phyloP scores from a whole-genome alignment of 495 filamentous ascomycete species.

The Tuber borchii region DNA sequence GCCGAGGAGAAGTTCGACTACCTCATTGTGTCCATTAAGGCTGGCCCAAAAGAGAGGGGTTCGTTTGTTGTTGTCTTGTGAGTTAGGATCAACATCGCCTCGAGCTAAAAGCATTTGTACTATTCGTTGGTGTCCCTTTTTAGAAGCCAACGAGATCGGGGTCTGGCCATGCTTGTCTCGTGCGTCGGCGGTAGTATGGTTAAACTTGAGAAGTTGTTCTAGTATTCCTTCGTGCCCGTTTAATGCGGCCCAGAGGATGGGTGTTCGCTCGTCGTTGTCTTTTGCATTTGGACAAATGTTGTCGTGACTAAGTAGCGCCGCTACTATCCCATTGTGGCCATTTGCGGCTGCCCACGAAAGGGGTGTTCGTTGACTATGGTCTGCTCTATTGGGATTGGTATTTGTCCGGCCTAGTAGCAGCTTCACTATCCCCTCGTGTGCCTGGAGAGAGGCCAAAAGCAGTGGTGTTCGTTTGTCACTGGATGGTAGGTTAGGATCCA shows the following conservation, averaged over 20 bases:
- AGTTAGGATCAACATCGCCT: neutral
- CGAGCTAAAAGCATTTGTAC: neutral
- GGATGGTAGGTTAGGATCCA: no score
- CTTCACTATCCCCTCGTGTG: neutral
- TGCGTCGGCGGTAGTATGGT: neutral
- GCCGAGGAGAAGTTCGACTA: neutral
- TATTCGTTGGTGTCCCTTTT: neutral
- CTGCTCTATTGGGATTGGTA: neutral
- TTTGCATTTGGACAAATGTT: constrained; percentile 2
- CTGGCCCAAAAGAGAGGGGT: neutral
- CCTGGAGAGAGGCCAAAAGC: no score
- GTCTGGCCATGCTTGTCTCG: neutral
- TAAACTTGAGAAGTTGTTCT: neutral
- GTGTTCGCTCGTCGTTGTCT: constrained; percentile 13
- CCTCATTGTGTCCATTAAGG: neutral
- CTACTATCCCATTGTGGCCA: constrained; percentile 16
- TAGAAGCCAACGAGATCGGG: neutral
- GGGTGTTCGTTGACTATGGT: constrained; percentile 9
- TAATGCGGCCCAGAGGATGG: constrained; percentile 13
- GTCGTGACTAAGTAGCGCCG: constrained; percentile 8
- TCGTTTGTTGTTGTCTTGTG: neutral
- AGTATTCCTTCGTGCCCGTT: neutral
- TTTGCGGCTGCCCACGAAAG: constrained; percentile 15
- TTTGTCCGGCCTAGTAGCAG: constrained; percentile 7
- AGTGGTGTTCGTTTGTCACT: no score